phyloP scores from a whole-genome alignment of 306 rosid species.

The Potentilla sterilis region DNA sequence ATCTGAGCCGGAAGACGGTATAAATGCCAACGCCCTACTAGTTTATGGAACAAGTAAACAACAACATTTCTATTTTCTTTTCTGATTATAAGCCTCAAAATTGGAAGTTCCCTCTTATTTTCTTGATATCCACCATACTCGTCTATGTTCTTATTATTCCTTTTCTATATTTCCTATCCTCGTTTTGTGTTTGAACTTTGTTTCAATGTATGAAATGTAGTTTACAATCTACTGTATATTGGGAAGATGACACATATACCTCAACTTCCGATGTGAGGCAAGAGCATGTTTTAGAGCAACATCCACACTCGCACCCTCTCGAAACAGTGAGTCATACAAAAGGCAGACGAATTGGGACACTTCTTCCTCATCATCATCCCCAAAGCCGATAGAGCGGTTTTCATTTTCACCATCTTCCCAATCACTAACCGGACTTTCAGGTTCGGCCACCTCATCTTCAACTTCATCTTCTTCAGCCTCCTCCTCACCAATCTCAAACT shows the following conservation, averaged over 20 bases:
- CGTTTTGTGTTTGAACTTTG: neutral
- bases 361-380: conserved; percentile 83
- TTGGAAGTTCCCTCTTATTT: conserved; percentile 39
- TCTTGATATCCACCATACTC: conserved; percentile 19
- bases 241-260: conserved; percentile 88
- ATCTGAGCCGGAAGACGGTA: neutral
- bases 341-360: conserved; percentile 75
- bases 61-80: conserved; percentile 1
- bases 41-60: conserved; percentile 19
- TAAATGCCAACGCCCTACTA: conserved; percentile 3
- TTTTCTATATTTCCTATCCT: neutral
- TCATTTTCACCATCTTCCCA: conserved; percentile 89
- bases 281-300: conserved; percentile 82
- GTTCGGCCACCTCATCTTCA: conserved; percentile 31
- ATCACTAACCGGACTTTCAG: conserved; percentile 78
- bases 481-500: conserved; percentile 91
- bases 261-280: conserved; percentile 71
- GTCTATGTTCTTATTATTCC: conserved; percentile 13
- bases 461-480: conserved; percentile 81
- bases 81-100: conserved; percentile 55
- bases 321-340: conserved; percentile 74
- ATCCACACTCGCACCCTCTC: conserved; percentile 63
- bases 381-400: conserved; percentile 34
- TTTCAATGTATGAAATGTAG: conserved; percentile 22
- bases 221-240: conserved; percentile 39